phyloP scores from a whole-genome alignment of 768 basidiomycete species.

The Cystobasidium ongulense region DNA sequence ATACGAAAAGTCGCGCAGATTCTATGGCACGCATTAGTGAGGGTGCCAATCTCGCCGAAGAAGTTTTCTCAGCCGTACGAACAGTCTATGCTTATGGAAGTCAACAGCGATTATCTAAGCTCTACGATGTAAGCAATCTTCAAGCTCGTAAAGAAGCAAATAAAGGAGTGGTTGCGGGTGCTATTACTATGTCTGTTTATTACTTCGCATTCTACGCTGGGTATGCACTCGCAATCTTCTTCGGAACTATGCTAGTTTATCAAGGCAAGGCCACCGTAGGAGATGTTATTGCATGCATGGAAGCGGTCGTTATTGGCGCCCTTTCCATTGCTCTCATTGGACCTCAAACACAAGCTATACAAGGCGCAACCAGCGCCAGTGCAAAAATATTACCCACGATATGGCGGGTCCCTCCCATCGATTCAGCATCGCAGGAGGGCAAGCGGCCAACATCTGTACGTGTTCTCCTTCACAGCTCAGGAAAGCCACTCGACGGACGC shows the following conservation, averaged over 20 bases:
- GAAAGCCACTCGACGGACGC: no score
- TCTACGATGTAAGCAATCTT: slow-evolving; percentile 62
- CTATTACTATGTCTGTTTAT: slow-evolving; percentile 47
- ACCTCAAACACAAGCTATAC: slow-evolving; percentile 73
- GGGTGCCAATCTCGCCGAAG: slow-evolving; percentile 77
- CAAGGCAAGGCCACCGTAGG: slow-evolving; percentile 57
- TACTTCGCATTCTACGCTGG: slow-evolving; percentile 66
- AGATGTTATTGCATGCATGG: slow-evolving; percentile 71
- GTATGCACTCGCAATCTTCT: slow-evolving; percentile 60
- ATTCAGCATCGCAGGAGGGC: slow-evolving; percentile 63
- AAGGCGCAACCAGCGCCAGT: slow-evolving; percentile 62
- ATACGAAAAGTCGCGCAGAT: slow-evolving; percentile 41
- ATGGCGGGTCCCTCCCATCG: slow-evolving; percentile 75
- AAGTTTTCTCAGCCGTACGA: slow-evolving; percentile 80
- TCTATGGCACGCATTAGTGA: slow-evolving; percentile 68
- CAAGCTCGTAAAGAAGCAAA: slow-evolving; percentile 43
- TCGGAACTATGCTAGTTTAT: slow-evolving; percentile 77
- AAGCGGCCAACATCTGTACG: slow-evolving; percentile 36
- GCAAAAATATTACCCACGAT: slow-evolving; percentile 74
- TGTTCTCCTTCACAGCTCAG: neutral
- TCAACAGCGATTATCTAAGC: slow-evolving; percentile 55
- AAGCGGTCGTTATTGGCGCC: slow-evolving; percentile 47
- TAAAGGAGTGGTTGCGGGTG: slow-evolving; percentile 41
- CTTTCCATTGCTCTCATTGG: slow-evolving; percentile 77
- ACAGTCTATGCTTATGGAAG: slow-evolving; percentile 87